Conservation (phyloP, 352 stramenopile genomes). For the Globisporangium alternatum region DNA sequence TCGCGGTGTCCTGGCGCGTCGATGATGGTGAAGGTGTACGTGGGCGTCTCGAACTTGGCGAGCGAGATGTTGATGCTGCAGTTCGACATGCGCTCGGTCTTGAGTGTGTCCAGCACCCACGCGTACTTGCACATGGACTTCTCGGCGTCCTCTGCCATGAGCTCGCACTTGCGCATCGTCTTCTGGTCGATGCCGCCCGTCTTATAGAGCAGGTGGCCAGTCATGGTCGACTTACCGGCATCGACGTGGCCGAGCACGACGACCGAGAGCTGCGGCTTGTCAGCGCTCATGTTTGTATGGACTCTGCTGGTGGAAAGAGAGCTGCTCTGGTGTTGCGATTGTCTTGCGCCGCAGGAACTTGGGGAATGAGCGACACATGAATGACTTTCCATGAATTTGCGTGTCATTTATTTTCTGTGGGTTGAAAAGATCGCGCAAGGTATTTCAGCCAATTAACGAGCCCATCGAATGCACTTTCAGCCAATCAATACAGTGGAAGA, state of each 20-base stretch:
- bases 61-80: constrained; percentile 98
- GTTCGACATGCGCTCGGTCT: constrained; percentile 96
- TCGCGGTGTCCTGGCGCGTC: constrained; percentile 97
- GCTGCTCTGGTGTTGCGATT: neutral
- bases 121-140: constrained; percentile 99
- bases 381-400: neutral
- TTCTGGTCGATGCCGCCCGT: constrained; percentile 98
- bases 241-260: constrained; percentile 96
- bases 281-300: neutral
- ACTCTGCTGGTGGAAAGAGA: neutral
- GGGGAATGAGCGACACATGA: neutral
- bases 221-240: constrained; percentile 98
- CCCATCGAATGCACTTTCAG: neutral
- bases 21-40: constrained; percentile 98
- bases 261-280: constrained; percentile 86
- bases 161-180: constrained; percentile 99
- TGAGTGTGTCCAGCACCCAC: constrained; percentile 98
- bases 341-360: neutral
- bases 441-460: neutral
- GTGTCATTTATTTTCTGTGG: neutral
- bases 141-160: constrained; percentile 94
- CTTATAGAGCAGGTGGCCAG: constrained; percentile 99
- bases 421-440: constrained; percentile 3
- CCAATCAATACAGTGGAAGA: neutral
- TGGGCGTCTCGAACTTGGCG: constrained; percentile 97